Base-by-base conservation (phyloP, 352 stramenopile genomes). In the Pythium diclinum region DNA sequence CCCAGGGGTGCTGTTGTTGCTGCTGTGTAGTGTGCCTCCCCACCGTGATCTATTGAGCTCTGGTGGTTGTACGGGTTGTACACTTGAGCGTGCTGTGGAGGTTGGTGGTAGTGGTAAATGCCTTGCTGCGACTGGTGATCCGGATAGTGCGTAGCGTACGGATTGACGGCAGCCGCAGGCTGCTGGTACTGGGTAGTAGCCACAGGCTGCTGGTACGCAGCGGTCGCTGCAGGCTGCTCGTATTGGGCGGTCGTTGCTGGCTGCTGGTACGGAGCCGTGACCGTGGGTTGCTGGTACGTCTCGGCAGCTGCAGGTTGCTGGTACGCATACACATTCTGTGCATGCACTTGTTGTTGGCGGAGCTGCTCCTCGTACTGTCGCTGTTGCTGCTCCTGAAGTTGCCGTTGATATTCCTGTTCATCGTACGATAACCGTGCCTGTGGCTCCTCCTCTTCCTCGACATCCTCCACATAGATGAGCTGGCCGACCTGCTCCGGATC, bases 381-480 rank as follows among this genome's bases (percentile, higher is more conserved):
- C 11, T 7, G 44, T 19, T 53, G 60, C 6, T 69, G 49, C 25
- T 28, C 25, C 25, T 28, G 25, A 28, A 68, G 49, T 21, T 68
- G 54, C 11, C 69, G 57, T n/a, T 71, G 25, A 16, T 65, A 63
- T 6, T 36, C 25, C 13, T 65, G 42, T 63, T 81, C 48, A 54
- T 69, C 53, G 74, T 55, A 57, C 66, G 54, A 58, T 76, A 71
- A 67, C 51, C 74, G 66, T 17, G 60, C 63, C 57, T 68, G 60
- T 44, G 48, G 38, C 6, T 77, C 67, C 34, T 71, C 49, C 6
- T 77, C 67, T 32, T 71, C 44, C 28, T 59, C 32, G 14, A 48
- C 32, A 6, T 64, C 57, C 28, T 91, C 80, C 21, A 93, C 81
- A 63, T 94, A 94, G 30, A 92, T 83, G 47, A 94, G 76, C 57